Evolutionary conservation across 1,284 basidiomycete genomes (phyloP), one percentile per base, ranked within the genome.

Genomic region (Ustilago nuda): DNA sequence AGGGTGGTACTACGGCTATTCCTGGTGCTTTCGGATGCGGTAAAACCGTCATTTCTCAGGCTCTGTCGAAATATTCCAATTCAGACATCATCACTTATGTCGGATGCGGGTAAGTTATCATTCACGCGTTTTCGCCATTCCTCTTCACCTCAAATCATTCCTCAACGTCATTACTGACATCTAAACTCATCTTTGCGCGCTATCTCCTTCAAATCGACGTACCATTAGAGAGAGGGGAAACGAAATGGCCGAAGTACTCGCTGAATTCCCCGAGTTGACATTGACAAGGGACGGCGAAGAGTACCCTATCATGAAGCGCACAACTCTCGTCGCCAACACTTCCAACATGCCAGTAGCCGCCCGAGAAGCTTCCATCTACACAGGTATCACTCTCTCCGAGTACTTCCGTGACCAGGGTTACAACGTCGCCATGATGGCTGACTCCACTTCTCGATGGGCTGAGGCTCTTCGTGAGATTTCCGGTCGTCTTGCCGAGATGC

Each of bases 341-440:
- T 98, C 96, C 66, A 99, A 99, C 89, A 99, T 99, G 97, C 97
- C 97, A 81, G 97, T 99, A 83, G 97, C 97, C 41, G 97, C 97
- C 43, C 94, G 97, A 85, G 97, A 99, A 88, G 97, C 97, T 6
- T 98, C 96, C 51, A 99, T 99, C 87, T 99, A 99, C 88, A 99
- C 97, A 48, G 97, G 97, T 84, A 99, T 99, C 88, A 99, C 97
- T 0, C 91, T 99, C 27, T 96, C 96, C 52, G 96, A 99, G 86
- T 99, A 99, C 88, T 99, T 97, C 92, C 94, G 96, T 88, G 96
- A 99, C 87, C 95, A 98, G 87, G 96, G 97, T 36, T 92, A 91
- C 85, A 95, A 99, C 85, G 96, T 99, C 36, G 92, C 96, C 57
- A 99, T 99, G 97, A 99, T 99, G 95, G 97, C 96, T 56, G 97